These are phyloP conservation scores for Asterochloris erici DNA, from an alignment of 139 green algal species.

Conservation along the genomic window DNA sequence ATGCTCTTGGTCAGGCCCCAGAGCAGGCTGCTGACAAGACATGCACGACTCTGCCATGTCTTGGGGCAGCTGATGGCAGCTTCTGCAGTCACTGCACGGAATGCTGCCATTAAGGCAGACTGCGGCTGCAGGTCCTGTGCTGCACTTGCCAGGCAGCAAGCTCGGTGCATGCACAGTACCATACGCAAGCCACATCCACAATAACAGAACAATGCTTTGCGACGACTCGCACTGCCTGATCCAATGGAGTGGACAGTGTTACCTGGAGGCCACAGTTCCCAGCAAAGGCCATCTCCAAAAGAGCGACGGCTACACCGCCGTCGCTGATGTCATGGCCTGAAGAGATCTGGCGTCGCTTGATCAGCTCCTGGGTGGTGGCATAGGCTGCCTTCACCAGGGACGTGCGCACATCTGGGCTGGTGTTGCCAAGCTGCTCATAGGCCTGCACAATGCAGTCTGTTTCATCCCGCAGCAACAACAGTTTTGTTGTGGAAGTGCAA, in stretches of 20 bases:
- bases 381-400: slow-evolving; percentile 68
- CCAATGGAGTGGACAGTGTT: too few species aligned
- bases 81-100: too few species aligned
- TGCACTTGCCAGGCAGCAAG: background rate
- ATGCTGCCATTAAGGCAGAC: too few species aligned
- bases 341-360: slow-evolving; percentile 62
- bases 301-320: slow-evolving; percentile 76
- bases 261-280: slow-evolving; percentile 67
- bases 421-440: slow-evolving; percentile 67
- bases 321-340: slow-evolving; percentile 96
- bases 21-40: too few species aligned
- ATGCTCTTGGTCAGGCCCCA: too few species aligned
- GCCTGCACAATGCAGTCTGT: background rate
- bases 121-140: too few species aligned
- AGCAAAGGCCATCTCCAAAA: slow-evolving; percentile 97
- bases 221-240: background rate
- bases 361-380: slow-evolving; percentile 77
- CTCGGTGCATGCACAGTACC: background rate
- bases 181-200: background rate
- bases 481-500: too few species aligned
- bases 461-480: background rate
- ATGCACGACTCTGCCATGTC: too few species aligned
- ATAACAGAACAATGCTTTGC: background rate
- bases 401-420: slow-evolving; percentile 79
- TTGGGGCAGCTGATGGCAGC: too few species aligned